Evolutionary conservation across 441 rosid genomes (phyloP), one percentile per base, ranked within the genome.

Genomic region (Aquilaria agallochum): DNA sequence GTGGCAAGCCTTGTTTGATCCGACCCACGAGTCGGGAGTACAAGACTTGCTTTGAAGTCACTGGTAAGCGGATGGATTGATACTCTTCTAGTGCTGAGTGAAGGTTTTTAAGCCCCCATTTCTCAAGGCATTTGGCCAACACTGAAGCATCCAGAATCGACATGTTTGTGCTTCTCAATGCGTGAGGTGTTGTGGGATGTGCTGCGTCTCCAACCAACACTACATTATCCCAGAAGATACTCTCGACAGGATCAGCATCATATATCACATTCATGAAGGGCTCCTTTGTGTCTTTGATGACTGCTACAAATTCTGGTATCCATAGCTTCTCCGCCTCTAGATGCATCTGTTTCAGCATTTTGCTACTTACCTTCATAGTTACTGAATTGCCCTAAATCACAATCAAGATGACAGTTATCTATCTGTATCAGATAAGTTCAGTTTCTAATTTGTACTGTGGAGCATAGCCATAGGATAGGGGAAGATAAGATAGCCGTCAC

Each of bases 141-240:
- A 83, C 82, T 33, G 68, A 78, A 2, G 92, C 90, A 66, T 92
- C 98, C 53, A 74, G 40, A 59, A 89, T 40, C 3, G 93, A 84
- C 95, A 87, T 89, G 80, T 89, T 92, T 44, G 93, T 86, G 74
- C 98, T 92, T 77, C 96, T 76, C 47, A 79, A 13, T 7, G 88
- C 81, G 56, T 85, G 94, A 63, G 97, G 95, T 32, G 88, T 82
- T 2, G 82, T 78, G 9, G 96, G 92, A 64, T 89, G 97, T 50
- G 97, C 89, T 0, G 96, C 91, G 56, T 92, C 96, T 47, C 95
- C 96, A 1, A 81, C 67, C 13, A 89, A 70, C 34, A 83, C 88
- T 5, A 80, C 78, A 52, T 79, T 81, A 60, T 70, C 83, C 88
- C 83, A 81, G 31, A 72, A 68, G 47, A 87, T 65, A 57, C 62